These are phyloP conservation scores for Westerdykella aurantiaca DNA, from an alignment of 2,329 filamentous ascomycete species.

Conservation along the genomic window DNA sequence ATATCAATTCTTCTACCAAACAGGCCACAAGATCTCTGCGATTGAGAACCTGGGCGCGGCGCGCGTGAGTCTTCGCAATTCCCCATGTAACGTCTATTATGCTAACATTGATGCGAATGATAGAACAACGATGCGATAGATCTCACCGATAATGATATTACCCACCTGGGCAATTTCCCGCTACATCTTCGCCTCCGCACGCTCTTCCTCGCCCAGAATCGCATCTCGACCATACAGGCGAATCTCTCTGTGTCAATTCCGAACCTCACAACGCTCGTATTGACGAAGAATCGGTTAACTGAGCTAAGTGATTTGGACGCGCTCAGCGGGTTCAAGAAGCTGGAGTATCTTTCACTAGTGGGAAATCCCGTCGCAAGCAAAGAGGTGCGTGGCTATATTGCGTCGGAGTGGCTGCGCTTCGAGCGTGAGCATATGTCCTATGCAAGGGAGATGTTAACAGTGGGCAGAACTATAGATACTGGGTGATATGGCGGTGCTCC, in stretches of 20 bases:
- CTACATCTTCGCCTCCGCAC: conserved; percentile 82
- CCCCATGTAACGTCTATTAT: not conserved
- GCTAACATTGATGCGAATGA: not conserved
- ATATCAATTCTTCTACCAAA: conserved; percentile 60
- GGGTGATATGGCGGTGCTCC: conserved; percentile 82
- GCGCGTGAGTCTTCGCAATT: conserved; percentile 56
- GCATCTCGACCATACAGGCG: conserved; percentile 74
- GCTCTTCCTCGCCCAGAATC: conserved; percentile 83
- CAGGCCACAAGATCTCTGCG: conserved; percentile 94
- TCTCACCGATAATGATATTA: conserved; percentile 96
- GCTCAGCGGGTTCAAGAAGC: conserved; percentile 59
- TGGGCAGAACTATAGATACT: conserved; percentile 78
- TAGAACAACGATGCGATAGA: conserved; percentile 96
- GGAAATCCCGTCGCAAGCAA: conserved; percentile 90
- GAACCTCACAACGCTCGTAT: conserved; percentile 72
- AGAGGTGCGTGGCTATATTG: conserved; percentile 56
- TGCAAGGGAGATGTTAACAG: conserved; percentile 4
- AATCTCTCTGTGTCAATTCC: conserved; percentile 70
- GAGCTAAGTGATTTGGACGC: conserved; percentile 86
- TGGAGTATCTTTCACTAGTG: conserved; percentile 75
- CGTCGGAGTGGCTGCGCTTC: not conserved
- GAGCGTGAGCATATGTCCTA: not conserved
- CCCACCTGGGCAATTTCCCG: conserved; percentile 84
- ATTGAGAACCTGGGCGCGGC: conserved; percentile 98
- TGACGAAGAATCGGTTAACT: conserved; percentile 73